A percentile compares a stretch with the other conserved stretches of the same genome.
phyloP scores from a whole-genome alignment of 129 eudicot genomes.

The Deinandra increscens region DNA sequence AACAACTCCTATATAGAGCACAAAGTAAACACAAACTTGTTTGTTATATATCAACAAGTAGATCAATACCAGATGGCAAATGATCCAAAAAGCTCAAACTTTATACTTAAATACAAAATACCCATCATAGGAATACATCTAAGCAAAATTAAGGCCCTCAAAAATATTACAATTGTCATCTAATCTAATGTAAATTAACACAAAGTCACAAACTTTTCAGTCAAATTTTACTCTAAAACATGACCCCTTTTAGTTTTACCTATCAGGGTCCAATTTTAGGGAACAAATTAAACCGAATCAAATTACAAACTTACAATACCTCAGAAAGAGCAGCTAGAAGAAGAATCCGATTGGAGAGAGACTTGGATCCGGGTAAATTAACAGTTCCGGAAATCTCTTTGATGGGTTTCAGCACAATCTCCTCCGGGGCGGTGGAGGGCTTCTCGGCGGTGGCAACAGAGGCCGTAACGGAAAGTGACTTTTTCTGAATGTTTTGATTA shows the following conservation, averaged over 20 bases:
- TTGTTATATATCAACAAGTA: background rate
- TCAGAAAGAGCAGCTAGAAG: conserved; percentile 91
- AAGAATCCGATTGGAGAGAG: conserved; percentile 84
- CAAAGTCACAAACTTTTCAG: too few relatives aligned
- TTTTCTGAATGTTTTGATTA: conserved; percentile 19
- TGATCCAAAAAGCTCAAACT: conserved; percentile 11
- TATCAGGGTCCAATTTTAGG: background rate
- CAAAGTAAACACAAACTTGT: background rate
- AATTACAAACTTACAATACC: conserved; percentile 28
- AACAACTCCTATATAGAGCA: background rate
- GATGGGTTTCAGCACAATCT: conserved; percentile 88
- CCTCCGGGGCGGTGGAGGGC: conserved; percentile 73
- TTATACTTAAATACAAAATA: background rate
- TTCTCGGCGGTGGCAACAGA: conserved; percentile 70
- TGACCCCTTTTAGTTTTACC: background rate
- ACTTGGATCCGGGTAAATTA: conserved; percentile 84
- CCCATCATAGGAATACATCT: background rate
- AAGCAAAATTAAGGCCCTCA: background rate
- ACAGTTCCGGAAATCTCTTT: conserved; percentile 85
- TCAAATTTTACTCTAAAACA: background rate
- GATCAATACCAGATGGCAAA: conserved; percentile 14
- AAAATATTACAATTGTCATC: background rate
- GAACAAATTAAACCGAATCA: background rate
- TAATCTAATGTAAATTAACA: too few relatives aligned
- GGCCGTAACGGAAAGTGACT: conserved; percentile 40